Evolutionary conservation across 768 basidiomycete species (phyloP).

Genomic region (Tulasnella sp.): DNA sequence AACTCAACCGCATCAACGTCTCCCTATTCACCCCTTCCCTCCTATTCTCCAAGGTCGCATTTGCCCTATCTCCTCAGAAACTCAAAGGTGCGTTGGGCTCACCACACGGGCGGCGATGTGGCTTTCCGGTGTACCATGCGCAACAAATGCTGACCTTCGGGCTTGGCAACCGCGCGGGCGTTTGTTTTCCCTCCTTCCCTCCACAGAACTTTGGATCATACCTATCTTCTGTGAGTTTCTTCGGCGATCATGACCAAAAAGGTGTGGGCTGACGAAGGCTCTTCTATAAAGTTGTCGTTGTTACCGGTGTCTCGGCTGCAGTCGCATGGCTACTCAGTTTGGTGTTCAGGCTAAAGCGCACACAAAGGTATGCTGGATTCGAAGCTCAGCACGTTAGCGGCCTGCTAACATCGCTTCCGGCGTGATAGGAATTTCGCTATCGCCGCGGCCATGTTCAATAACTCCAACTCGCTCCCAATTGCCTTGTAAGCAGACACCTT

Average conservation of each 20-base stretch:
- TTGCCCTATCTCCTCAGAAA: constrained; percentile 61
- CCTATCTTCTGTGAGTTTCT: constrained; percentile 53
- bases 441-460: constrained; percentile 85
- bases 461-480: constrained; percentile 90
- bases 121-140: background rate
- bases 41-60: constrained; percentile 91
- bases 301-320: constrained; percentile 62
- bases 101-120: background rate
- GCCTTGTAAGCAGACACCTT: constrained; percentile 42
- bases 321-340: constrained; percentile 58
- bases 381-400: background rate
- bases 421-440: constrained; percentile 64
- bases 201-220: constrained; percentile 73
- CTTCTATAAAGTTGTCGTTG: constrained; percentile 42
- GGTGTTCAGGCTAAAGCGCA: constrained; percentile 56
- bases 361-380: constrained; percentile 56
- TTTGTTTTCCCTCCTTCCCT: background rate
- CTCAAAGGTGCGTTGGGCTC: constrained; percentile 12
- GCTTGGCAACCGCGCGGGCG: background rate
- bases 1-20: constrained; percentile 75
- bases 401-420: background rate
- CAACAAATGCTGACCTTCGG: background rate
- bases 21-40: constrained; percentile 84
- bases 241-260: background rate
- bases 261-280: background rate